Conservation (phyloP, 805 yeast species). For the Tetrapisispora phaffii region DNA sequence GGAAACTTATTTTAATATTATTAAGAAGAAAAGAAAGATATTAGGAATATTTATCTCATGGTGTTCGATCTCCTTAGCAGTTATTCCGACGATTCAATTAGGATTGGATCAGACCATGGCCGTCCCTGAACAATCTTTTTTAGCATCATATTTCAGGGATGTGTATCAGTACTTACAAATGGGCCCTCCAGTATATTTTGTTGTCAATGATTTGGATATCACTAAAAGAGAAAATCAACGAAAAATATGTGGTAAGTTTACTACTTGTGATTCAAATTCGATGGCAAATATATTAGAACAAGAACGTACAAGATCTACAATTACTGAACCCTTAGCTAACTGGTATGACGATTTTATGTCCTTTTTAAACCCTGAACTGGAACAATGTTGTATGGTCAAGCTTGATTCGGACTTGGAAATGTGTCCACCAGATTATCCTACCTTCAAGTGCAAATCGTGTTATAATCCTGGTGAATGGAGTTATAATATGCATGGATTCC, state of each 20-base stretch:
- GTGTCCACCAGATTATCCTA: constrained; percentile 50
- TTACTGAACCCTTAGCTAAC: constrained; percentile 75
- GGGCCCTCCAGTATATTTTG: constrained; percentile 89
- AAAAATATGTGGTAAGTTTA: constrained; percentile 74
- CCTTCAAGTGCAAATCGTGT: constrained; percentile 66
- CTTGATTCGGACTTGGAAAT: constrained; percentile 43
- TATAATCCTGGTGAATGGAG: constrained; percentile 56
- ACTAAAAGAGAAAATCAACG: constrained; percentile 57
- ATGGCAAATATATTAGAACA: constrained; percentile 74
- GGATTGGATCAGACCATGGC: constrained; percentile 91
- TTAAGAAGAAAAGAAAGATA: constrained; percentile 43
- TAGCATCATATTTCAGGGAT: constrained; percentile 72
- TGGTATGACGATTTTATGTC: constrained; percentile 89
- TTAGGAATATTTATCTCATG: constrained; percentile 47
- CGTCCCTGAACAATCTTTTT: constrained; percentile 71
- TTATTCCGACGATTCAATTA: constrained; percentile 57
- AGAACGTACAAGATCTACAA: constrained; percentile 63
- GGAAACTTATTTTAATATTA: constrained; percentile 43
- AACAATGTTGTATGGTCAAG: constrained; percentile 71
- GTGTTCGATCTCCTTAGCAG: constrained; percentile 58
- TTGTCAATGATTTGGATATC: constrained; percentile 58
- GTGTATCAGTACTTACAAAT: constrained; percentile 62
- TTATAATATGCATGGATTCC: constrained; percentile 72
- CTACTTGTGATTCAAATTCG: constrained; percentile 73
- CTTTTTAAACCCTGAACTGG: constrained; percentile 79